phyloP scores from a whole-genome alignment of 192 early-diverging fungal genomes.

The Umbelopsis vinacea region DNA sequence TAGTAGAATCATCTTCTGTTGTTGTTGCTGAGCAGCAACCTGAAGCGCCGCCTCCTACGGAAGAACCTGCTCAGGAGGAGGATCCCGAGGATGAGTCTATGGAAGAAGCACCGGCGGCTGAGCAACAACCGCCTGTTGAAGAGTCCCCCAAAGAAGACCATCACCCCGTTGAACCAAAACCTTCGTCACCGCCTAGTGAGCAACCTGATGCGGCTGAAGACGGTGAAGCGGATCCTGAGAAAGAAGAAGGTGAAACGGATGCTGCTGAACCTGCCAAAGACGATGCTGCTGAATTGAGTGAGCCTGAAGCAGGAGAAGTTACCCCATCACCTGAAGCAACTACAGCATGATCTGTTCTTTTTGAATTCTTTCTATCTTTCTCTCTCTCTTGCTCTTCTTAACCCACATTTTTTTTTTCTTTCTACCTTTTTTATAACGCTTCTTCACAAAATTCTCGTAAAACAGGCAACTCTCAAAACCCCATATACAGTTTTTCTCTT shows the following conservation, averaged over 20 bases:
- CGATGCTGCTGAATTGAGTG: neutral
- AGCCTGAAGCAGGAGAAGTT: conserved; percentile 20
- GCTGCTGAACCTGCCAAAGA: conserved; percentile 1
- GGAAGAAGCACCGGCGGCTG: neutral
- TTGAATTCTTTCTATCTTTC: neutral
- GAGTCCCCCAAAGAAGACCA: neutral
- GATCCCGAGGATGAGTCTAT: neutral
- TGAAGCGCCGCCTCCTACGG: neutral
- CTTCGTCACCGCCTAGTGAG: neutral
- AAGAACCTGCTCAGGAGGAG: conserved; percentile 1
- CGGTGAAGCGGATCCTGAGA: conserved; percentile 10
- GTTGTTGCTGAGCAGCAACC: conserved; percentile 5
- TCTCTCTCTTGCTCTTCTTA: neutral
- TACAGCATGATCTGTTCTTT: conserved; percentile 17
- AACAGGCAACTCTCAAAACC: neutral
- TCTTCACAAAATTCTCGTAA: neutral
- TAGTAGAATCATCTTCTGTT: neutral
- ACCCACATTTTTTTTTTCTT: neutral
- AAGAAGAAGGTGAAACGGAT: conserved; percentile 24
- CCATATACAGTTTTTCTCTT: conserved; percentile 9
- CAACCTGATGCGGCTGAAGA: neutral
- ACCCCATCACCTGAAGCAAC: conserved; percentile 20
- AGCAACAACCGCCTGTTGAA: neutral
- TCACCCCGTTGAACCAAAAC: neutral
- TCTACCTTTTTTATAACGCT: neutral